A percentile compares a stretch with the other conserved stretches of the same genome.
Conservation (phyloP, 176 grass and related monocot genomes). For the Aegilops speltoides region DNA sequence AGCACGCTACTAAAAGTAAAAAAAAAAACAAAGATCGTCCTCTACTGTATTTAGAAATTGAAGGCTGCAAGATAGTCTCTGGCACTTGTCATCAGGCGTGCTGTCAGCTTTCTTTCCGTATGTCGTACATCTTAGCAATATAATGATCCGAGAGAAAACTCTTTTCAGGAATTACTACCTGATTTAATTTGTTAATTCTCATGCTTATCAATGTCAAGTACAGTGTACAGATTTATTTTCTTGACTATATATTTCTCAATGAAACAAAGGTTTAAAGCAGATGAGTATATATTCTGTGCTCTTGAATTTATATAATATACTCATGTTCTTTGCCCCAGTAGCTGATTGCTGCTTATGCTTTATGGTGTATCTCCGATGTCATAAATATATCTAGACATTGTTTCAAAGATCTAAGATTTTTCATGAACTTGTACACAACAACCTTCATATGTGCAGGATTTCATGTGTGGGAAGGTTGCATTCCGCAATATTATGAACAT, state of each 20-base stretch:
- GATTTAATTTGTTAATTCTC: constrained; percentile 27
- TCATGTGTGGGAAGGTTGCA: constrained; percentile 86
- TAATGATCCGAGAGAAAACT: not conserved
- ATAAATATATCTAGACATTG: not conserved
- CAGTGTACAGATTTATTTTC: not conserved
- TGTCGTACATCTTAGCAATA: constrained; percentile 1
- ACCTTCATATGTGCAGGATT: constrained; percentile 58
- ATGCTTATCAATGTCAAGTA: not conserved
- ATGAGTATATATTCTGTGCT: not conserved
- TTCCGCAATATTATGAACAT: constrained; percentile 97
- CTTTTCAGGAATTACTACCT: not conserved
- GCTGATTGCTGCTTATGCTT: constrained; percentile 19
- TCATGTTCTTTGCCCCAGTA: not conserved
- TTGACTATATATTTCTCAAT: not conserved
- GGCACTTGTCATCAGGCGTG: not conserved
- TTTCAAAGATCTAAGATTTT: constrained; percentile 20
- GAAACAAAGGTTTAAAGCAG: not conserved
- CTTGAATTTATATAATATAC: constrained; percentile 17
- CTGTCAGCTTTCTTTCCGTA: constrained; percentile 12
- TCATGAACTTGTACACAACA: constrained; percentile 3
- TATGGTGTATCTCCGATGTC: not conserved
- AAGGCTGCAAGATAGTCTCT: not conserved
- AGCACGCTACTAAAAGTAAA: not conserved
- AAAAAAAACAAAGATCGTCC: not conserved
- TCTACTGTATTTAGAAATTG: constrained; percentile 15